These are phyloP conservation scores for Cutaneotrichosporon sp. DNA, from an alignment of 1,284 basidiomycete genomes.

Conservation along the genomic window DNA sequence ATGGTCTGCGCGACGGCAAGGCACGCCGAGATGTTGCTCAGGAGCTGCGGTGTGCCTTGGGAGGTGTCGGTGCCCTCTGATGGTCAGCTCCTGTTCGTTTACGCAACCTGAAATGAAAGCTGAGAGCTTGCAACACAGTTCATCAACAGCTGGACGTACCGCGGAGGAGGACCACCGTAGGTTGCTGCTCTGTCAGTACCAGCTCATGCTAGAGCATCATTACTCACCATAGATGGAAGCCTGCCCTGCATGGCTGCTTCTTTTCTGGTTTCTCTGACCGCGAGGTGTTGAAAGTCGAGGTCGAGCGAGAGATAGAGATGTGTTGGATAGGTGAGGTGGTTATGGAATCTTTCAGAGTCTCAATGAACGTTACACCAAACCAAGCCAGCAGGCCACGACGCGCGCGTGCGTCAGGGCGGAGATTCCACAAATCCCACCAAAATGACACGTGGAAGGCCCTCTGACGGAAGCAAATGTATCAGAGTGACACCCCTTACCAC, in stretches of 20 bases:
- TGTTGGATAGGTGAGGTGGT: not conserved
- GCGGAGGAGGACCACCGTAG: slow-evolving; percentile 84
- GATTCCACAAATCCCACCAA: not conserved
- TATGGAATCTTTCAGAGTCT: slow-evolving; percentile 10
- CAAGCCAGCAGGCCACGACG: slow-evolving; percentile 4
- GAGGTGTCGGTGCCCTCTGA: slow-evolving; percentile 91
- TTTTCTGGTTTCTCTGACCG: slow-evolving; percentile 5
- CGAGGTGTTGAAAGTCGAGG: not conserved
- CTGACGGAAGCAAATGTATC: not conserved
- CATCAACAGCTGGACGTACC: slow-evolving; percentile 36
- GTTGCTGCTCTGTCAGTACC: slow-evolving; percentile 65
- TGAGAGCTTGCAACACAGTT: not conserved
- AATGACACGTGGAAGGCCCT: not conserved
- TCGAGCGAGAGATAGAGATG: not conserved
- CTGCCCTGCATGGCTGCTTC: slow-evolving; percentile 39
- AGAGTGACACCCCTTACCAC: no score
- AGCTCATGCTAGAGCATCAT: no score
- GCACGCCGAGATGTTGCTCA: slow-evolving; percentile 95
- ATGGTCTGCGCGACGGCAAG: slow-evolving; percentile 84
- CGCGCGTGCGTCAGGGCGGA: slow-evolving; percentile 1
- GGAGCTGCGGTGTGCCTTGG: slow-evolving; percentile 86
- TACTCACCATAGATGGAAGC: slow-evolving; percentile 47
- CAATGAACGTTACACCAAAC: slow-evolving; percentile 3
- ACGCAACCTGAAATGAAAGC: not conserved
- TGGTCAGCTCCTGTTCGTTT: slow-evolving; percentile 1